phyloP scores from a whole-genome alignment of 2,329 filamentous ascomycete genomes.

The Alternaria sp. region DNA sequence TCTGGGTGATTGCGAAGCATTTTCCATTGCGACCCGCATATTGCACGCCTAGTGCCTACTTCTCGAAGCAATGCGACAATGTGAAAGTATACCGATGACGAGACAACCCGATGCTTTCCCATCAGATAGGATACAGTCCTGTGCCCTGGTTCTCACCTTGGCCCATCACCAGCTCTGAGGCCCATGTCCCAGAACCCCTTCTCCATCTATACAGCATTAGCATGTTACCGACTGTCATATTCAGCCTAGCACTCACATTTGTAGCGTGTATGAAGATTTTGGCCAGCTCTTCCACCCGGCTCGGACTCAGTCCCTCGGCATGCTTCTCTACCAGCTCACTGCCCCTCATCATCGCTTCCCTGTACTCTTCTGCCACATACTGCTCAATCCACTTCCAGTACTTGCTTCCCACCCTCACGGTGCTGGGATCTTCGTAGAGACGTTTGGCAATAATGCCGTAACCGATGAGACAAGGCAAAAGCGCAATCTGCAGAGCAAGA shows the following conservation, averaged over 20 bases:
- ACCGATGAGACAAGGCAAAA: constrained; percentile 88
- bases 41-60: not conserved
- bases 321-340: constrained; percentile 77
- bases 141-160: not conserved
- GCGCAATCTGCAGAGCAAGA: constrained; percentile 81
- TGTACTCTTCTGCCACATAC: constrained; percentile 82
- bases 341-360: constrained; percentile 72
- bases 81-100: not conserved
- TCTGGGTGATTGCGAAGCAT: not conserved
- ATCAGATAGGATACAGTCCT: not conserved
- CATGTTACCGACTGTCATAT: not conserved
- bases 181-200: constrained; percentile 78
- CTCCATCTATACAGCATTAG: constrained; percentile 64
- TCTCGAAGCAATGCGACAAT: not conserved
- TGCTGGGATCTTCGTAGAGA: constrained; percentile 68
- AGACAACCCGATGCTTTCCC: not conserved
- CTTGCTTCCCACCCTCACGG: constrained; percentile 66
- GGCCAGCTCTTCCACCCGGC: constrained; percentile 80
- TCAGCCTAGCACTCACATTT: constrained; percentile 61
- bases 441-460: constrained; percentile 81
- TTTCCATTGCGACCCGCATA: not conserved
- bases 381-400: constrained; percentile 95
- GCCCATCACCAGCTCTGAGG: constrained; percentile 27
- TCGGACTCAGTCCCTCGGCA: constrained; percentile 73
- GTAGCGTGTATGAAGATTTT: constrained; percentile 88